Evolutionary conservation across 805 yeast species (phyloP).

Genomic region (Candida easanensis): DNA sequence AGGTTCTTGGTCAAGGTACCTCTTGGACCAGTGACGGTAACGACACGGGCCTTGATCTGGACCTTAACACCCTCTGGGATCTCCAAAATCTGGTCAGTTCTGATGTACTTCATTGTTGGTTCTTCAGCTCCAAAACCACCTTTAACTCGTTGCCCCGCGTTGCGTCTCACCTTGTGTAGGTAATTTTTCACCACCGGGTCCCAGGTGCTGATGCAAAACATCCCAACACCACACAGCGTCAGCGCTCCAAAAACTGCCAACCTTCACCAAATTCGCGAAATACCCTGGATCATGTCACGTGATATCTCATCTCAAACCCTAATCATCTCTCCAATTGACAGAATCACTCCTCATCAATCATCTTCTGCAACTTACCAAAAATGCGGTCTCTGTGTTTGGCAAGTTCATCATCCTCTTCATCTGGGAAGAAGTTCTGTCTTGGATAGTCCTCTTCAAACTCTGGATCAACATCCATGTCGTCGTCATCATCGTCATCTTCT

Average conservation of each 20-base stretch:
- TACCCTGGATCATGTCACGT: slow-evolving; percentile 2
- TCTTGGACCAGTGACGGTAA: slow-evolving; percentile 96
- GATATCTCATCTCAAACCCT: background rate
- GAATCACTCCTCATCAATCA: slow-evolving; percentile 43
- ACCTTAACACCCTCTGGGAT: slow-evolving; percentile 93
- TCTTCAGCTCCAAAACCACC: background rate
- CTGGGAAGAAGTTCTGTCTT: slow-evolving; percentile 53
- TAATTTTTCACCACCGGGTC: slow-evolving; percentile 12
- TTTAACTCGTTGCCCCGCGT: background rate
- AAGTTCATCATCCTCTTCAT: slow-evolving; percentile 55
- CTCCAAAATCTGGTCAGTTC: slow-evolving; percentile 78
- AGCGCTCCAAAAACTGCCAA: background rate
- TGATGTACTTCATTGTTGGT: slow-evolving; percentile 70
- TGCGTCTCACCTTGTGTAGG: background rate
- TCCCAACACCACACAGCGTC: slow-evolving; percentile 10
- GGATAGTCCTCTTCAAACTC: slow-evolving; percentile 33
- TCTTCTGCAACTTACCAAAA: slow-evolving; percentile 52
- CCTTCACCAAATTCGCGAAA: too few species aligned
- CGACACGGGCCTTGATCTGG: slow-evolving; percentile 83
- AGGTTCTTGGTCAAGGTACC: slow-evolving; percentile 89
- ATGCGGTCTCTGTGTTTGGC: slow-evolving; percentile 64
- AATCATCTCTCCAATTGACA: background rate
- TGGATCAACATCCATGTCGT: slow-evolving; percentile 40
- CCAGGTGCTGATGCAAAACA: slow-evolving; percentile 12
- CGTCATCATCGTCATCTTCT: slow-evolving; percentile 36